Base-by-base conservation (phyloP, 2,329 filamentous ascomycete genomes). In the Botrytis cinerea region DNA sequence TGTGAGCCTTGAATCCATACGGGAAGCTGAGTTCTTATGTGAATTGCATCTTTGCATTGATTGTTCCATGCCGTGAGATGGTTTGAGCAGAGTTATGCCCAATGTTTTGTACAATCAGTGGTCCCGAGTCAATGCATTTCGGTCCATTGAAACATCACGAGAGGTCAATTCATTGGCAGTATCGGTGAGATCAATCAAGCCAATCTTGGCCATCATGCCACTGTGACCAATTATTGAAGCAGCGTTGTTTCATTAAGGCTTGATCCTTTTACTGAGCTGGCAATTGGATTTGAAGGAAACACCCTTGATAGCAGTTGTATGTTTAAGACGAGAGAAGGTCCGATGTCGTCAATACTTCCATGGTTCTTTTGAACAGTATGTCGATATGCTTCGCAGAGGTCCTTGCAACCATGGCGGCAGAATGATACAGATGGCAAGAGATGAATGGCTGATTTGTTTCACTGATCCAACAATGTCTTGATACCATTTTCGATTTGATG, bases 71-170 rank as follows among this genome's bases (percentile, higher is more conserved):
- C 20, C 25, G 25, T 38, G 35, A 18, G 51, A 35, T 25, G 4
- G 40, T 12, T 51, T 48, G 43, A 72, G 63, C 54, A 69, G 18
- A 69, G 60, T 69, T 43, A 8, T 69, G 71, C 63, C 63, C 71
- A 72, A 72, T 40, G 57, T 32, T 43, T 4, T 22, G 54, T 51
- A 40, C 51, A 69, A 48, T 40, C 40, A 48, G 32, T 46, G 22
- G 51, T 72, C 28, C 51, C 51, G 40, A 60, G 22, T 60, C 25
- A 38, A 61, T 72, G 71, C 32, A 72, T 68, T 32, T 60, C 25
- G 62, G 38, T 38, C 48, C 40, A 68, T 46, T 68, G 71, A 51
- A 48, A 35, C 48, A 54, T 28, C 62, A 40, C 40, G 32, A 48
- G 62, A 46, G 40, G 25, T 16, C 40, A 60, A 46, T 67, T 51